Percentiles rank a stretch among this genome's conserved stretches.
Evolutionary conservation across 306 rosid genomes (phyloP).

Genomic region (Vigna unguiculata): DNA sequence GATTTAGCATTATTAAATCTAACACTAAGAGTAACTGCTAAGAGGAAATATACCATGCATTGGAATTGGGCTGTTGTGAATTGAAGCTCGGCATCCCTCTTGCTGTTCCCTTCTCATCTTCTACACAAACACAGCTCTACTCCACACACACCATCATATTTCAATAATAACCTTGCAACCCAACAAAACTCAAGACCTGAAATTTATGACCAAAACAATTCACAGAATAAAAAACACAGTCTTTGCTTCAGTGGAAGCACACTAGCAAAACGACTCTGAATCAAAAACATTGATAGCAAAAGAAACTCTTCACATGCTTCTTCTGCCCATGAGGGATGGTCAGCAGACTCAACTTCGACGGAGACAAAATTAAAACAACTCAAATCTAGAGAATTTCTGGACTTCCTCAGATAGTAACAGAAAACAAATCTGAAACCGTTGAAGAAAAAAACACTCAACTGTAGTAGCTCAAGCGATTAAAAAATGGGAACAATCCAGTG

Average conservation of each 20-base stretch:
- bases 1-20: slow-evolving; percentile 17
- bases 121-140: slow-evolving; percentile 36
- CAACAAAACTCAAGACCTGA: slow-evolving; percentile 34
- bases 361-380: neutral
- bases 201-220: slow-evolving; percentile 31
- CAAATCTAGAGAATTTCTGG: neutral
- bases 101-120: slow-evolving; percentile 50
- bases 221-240: slow-evolving; percentile 6
- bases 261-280: neutral
- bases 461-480: neutral
- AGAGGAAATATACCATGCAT: slow-evolving; percentile 44
- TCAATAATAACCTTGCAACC: slow-evolving; percentile 17
- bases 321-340: neutral
- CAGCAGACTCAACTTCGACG: slow-evolving; percentile 1
- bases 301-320: neutral
- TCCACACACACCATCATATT: slow-evolving; percentile 22
- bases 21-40: slow-evolving; percentile 1
- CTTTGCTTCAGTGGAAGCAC: slow-evolving; percentile 9
- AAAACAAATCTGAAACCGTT: slow-evolving; percentile 26
- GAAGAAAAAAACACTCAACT: neutral
- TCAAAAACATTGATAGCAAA: neutral
- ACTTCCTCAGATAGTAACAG: neutral
- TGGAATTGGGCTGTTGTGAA: slow-evolving; percentile 44
- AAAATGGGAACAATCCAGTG: slow-evolving; percentile 20
- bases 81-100: slow-evolving; percentile 51